phyloP scores from a whole-genome alignment of 208 protist species.

The Trypanosoma scelopori region DNA sequence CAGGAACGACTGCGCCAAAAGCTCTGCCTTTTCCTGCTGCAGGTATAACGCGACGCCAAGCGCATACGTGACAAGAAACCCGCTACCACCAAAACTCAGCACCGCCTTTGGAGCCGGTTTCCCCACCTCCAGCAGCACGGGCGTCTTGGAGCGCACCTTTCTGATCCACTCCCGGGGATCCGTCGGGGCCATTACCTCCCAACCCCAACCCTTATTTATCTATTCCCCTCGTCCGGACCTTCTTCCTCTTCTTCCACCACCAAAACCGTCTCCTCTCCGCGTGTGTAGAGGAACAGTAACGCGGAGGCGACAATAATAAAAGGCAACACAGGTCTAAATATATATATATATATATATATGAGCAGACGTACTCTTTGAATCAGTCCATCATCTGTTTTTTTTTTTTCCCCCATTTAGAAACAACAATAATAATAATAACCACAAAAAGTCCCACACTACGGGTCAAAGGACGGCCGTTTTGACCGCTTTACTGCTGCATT shows the following conservation, averaged over 20 bases:
- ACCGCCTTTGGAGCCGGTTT: slow-evolving; percentile 79
- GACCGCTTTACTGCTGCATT: slow-evolving; percentile 8
- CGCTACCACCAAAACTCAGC: slow-evolving; percentile 84
- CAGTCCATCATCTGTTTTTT: no score
- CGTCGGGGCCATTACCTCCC: slow-evolving; percentile 48
- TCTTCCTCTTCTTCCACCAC: not conserved
- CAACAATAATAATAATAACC: no score
- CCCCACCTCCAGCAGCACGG: slow-evolving; percentile 80
- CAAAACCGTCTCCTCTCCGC: not conserved
- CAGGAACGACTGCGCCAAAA: slow-evolving; percentile 72
- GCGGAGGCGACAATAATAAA: not conserved
- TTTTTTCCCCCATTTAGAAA: no score
- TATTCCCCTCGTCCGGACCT: not conserved
- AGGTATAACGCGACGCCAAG: slow-evolving; percentile 89
- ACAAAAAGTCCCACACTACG: no score
- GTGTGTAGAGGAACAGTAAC: slow-evolving; percentile 9
- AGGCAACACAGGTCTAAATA: slow-evolving; percentile 4
- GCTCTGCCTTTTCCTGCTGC: slow-evolving; percentile 81
- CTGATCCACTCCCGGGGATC: slow-evolving; percentile 65
- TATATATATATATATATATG: slow-evolving; percentile 2
- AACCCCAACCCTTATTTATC: not conserved
- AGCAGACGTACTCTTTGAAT: not conserved
- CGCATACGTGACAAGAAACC: slow-evolving; percentile 84
- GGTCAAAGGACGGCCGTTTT: slow-evolving; percentile 27
- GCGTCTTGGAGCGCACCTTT: slow-evolving; percentile 82